Base-by-base conservation (phyloP, 2,329 filamentous ascomycete genomes). In the Penicillium sp. region DNA sequence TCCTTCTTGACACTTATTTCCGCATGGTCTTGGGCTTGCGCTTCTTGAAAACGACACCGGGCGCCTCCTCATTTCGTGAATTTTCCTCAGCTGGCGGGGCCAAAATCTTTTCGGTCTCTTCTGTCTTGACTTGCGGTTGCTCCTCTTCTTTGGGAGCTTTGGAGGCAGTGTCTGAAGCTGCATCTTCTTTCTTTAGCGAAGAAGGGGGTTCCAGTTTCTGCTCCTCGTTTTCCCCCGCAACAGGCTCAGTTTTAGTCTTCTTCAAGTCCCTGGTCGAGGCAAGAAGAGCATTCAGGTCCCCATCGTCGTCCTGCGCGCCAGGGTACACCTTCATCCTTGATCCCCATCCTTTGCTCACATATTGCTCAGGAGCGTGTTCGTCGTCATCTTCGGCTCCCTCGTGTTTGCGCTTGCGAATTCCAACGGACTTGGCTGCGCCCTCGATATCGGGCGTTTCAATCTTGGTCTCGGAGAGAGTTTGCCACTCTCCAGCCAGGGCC, bases 401-500 rank as follows among this genome's bases (percentile, higher is more conserved):
- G 38, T 58, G 56, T 48, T 71, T 74, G 27, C 71, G 61, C 44
- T 73, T 74, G 36, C 69, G 63, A 4, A 72, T 60, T 5, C 70
- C 72, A 21, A 68, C 52, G 33, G 66, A 71, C 21, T 65, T 50
- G 15, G 43, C 45, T 21, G 48, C 64, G 4, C 69, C 68, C 14
- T 74, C 69, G 15, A 54, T 62, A 10, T 64, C 63, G 8, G 74
- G 71, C 10, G 74, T 67, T 4, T 60, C 55, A 17, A 69, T 57
- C 15, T 56, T 53, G 19, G 54, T 67, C 50, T 72, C 74, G 30
- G 80, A 75, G 27, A 87, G 78, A 4, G 78, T 80, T 43, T 87
- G 81, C 91, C 91, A 98, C 37, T 94, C 86, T 20, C 93, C 88
- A 3, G 84, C 83, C 72, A 96, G 81, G 4, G 90, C 89, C 79